Percentiles rank a stretch among this genome's conserved stretches.
Evolutionary conservation across 2,329 filamentous ascomycete species (phyloP).

Genomic region (Fusarium hostae): DNA sequence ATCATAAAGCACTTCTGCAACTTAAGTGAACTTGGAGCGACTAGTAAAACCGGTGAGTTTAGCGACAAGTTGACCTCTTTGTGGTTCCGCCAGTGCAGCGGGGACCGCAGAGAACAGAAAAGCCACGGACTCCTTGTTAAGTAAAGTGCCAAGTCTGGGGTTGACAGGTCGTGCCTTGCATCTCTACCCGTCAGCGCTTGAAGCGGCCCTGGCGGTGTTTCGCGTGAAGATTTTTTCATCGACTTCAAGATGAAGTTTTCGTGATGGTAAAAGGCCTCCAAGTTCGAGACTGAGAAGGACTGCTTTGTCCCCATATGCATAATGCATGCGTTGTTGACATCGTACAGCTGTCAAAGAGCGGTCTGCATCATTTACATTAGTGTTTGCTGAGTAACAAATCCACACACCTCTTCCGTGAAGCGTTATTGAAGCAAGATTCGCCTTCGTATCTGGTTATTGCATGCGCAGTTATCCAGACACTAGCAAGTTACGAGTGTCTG

Average conservation of each 20-base stretch:
- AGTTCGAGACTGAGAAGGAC: slow-evolving; percentile 31
- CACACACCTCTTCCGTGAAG: slow-evolving; percentile 19
- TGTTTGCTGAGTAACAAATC: slow-evolving; percentile 20
- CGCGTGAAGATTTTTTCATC: background rate
- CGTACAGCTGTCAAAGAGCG: slow-evolving; percentile 45
- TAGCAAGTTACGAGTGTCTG: background rate
- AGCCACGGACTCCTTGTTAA: slow-evolving; percentile 2
- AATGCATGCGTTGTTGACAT: slow-evolving; percentile 38
- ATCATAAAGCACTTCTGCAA: background rate
- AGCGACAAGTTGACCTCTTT: background rate
- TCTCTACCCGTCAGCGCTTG: slow-evolving; percentile 23
- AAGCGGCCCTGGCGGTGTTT: slow-evolving; percentile 23
- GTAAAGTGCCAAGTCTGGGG: slow-evolving; percentile 27
- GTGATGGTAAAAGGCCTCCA: slow-evolving; percentile 21
- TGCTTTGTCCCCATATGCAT: slow-evolving; percentile 22
- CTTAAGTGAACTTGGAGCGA: slow-evolving; percentile 16
- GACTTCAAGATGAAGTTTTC: slow-evolving; percentile 16
- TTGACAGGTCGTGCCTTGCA: slow-evolving; percentile 29
- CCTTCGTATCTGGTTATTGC: slow-evolving; percentile 18
- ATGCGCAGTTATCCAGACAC: slow-evolving; percentile 12
- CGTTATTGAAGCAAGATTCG: slow-evolving; percentile 1
- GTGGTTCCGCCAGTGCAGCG: slow-evolving; percentile 1
- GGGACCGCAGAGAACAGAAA: background rate
- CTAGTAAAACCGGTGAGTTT: slow-evolving; percentile 9
- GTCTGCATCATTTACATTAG: slow-evolving; percentile 42